Base-by-base conservation (phyloP, 176 grass and related monocot genomes). In the Thalia dealbata region DNA sequence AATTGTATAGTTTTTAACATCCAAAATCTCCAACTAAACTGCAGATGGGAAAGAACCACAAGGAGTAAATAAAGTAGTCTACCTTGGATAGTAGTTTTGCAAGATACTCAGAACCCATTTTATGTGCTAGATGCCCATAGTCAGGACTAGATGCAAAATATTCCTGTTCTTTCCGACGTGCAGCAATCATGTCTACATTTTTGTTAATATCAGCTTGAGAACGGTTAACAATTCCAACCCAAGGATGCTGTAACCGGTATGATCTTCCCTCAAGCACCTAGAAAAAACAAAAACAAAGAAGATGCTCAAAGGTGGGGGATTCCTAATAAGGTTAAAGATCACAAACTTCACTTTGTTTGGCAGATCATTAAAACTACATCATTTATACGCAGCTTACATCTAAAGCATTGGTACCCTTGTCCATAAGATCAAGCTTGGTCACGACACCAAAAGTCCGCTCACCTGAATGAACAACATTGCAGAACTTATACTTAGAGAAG, bases 201-300 rank as follows among this genome's bases (percentile, higher is more conserved):
- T 79, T 95, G 73, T 99, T 99, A 81, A 99, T 99, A 81, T 99
- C 95, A 87, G 95, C 95, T 91, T 99, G 95, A 71, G 95, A 99
- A 42, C 95, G 87, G 70, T 99, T 99, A 51, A 99, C 95, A 79
- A 99, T 83, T 69, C 95, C 95, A 35, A 99, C 95, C 95, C 95
- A 99, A 14, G 90, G 95, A 54, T 99, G 95, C 54, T 95, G 95
- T 27, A 99, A 78, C 69, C 90, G 85, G 63, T 99, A 99, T n/a
- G 86, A 79, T 83, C 95, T 99, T 78, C 95, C 95, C 83, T 99
- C 95, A 16, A 99, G 88, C 46, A 95, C 88, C 95, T 99, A 88
- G 61, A 78, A 78, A 67, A 63, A 77, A 13, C 7, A 84, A 64
- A 29, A 61, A 42, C 12, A 87, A 56, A 22, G 43, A 76, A 48